Conservation (phyloP, 164 flowering plant genomes). For the Houttuynia cordata region DNA sequence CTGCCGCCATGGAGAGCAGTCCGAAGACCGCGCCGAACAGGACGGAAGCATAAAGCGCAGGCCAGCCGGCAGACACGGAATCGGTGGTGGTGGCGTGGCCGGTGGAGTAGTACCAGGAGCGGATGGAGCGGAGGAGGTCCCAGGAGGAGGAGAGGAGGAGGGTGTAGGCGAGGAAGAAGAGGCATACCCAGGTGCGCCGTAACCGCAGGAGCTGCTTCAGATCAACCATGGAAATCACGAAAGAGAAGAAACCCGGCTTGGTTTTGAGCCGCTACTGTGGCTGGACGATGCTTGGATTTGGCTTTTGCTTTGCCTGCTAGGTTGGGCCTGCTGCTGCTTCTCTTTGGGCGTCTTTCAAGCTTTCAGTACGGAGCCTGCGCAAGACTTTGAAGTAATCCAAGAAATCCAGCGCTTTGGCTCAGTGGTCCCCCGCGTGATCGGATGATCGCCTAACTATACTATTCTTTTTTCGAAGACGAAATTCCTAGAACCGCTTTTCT, state of each 20-base stretch:
- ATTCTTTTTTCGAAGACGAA: too few species aligned
- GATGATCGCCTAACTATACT: too few species aligned
- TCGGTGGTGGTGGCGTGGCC: not conserved
- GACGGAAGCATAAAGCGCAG: conserved; percentile 16
- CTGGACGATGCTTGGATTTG: not conserved
- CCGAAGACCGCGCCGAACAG: conserved; percentile 15
- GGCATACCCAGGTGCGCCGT: conserved; percentile 11
- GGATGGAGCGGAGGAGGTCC: conserved; percentile 16
- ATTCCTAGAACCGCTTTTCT: too few species aligned
- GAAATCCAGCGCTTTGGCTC: too few species aligned
- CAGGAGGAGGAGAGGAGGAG: conserved; percentile 15
- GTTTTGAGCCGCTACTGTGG: too few species aligned
- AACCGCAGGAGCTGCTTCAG: conserved; percentile 1
- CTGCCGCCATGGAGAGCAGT: conserved; percentile 15
- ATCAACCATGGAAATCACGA: not conserved
- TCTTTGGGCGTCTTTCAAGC: too few species aligned
- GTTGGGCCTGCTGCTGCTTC: too few species aligned
- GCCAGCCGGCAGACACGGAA: conserved; percentile 11
- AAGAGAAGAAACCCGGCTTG: too few species aligned
- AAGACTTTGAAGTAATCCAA: too few species aligned
- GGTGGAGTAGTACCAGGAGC: conserved; percentile 10
- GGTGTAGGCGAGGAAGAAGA: conserved; percentile 10
- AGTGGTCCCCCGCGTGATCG: too few species aligned
- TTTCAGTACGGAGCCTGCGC: too few species aligned
- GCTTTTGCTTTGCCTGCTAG: too few species aligned